Evolutionary conservation across 352 stramenopile genomes (phyloP).

Genomic region (Phytophthora lateralis): DNA sequence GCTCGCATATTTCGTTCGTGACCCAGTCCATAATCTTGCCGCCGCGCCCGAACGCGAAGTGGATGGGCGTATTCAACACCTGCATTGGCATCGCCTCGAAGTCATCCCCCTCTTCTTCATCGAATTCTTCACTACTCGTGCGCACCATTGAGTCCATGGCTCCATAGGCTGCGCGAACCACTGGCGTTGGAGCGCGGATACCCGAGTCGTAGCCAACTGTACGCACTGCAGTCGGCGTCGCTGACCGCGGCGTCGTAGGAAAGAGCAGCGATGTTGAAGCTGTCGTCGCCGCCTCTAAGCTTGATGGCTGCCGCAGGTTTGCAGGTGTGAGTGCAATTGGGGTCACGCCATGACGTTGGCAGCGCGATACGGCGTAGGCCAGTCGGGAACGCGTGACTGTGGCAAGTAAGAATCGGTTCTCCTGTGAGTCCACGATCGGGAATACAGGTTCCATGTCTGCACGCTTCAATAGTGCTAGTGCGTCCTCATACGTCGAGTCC

Average conservation of each 20-base stretch:
- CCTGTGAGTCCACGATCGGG: constrained; percentile 71
- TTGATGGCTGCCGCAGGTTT: constrained; percentile 12
- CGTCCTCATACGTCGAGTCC: constrained; percentile 75
- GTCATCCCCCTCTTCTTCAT: constrained; percentile 23
- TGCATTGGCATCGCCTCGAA: constrained; percentile 27
- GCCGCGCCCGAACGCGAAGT: constrained; percentile 73
- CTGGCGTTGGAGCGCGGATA: constrained; percentile 14
- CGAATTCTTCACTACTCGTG: constrained; percentile 14
- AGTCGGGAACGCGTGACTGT: constrained; percentile 70
- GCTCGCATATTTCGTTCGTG: constrained; percentile 65
- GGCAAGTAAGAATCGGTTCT: constrained; percentile 66
- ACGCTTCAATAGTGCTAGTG: constrained; percentile 47
- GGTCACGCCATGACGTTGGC: constrained; percentile 34
- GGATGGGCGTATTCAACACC: constrained; percentile 59
- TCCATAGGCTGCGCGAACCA: constrained; percentile 27
- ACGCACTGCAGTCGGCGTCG: constrained; percentile 19
- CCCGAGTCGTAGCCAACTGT: constrained; percentile 14
- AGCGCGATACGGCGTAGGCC: constrained; percentile 61
- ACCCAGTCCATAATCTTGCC: constrained; percentile 81
- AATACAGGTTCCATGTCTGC: constrained; percentile 68
- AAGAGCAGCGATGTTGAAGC: constrained; percentile 40
- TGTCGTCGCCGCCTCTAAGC: constrained; percentile 7
- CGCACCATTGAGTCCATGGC: constrained; percentile 22
- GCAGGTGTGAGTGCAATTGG: constrained; percentile 22
- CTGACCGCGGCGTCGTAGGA: constrained; percentile 23